A percentile compares a stretch with the other conserved stretches of the same genome.
Evolutionary conservation across 176 grass and related monocot species (phyloP).

Genomic region (Saccharum officinarum): DNA sequence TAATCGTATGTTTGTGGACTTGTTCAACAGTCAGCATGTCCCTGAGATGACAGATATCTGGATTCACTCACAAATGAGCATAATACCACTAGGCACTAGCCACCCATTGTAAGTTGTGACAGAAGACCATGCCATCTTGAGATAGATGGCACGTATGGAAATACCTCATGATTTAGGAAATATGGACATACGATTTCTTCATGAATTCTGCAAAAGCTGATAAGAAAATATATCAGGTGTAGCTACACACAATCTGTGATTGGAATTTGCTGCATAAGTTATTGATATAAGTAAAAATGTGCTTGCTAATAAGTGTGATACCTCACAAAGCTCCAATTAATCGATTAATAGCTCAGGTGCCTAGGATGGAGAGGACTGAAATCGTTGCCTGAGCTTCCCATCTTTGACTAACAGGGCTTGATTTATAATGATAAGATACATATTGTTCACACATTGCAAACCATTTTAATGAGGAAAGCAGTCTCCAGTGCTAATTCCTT

Average conservation of each 20-base stretch:
- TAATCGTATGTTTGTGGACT: background rate
- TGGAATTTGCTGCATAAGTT: background rate
- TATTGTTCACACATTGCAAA: constrained; percentile 54
- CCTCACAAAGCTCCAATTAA: constrained; percentile 28
- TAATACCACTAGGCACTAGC: background rate
- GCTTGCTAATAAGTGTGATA: background rate
- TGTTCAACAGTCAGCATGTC: background rate
- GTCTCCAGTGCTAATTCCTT: constrained; percentile 86
- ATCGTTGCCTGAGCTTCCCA: background rate
- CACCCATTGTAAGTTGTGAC: background rate
- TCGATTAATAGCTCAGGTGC: constrained; percentile 1
- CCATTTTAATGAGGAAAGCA: constrained; percentile 93
- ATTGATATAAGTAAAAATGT: background rate
- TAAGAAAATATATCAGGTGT: background rate
- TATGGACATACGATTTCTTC: constrained; percentile 17
- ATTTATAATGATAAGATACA: constrained; percentile 8
- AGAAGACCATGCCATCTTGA: background rate
- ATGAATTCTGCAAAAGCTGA: background rate
- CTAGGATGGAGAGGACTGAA: background rate
- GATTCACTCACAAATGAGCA: background rate
- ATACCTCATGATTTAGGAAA: background rate
- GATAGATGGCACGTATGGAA: background rate
- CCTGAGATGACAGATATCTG: background rate
- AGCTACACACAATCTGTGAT: background rate
- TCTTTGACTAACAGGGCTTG: constrained; percentile 19